Evolutionary conservation across 495 filamentous ascomycete genomes (phyloP).

Genomic region (Lepraria neglecta): DNA sequence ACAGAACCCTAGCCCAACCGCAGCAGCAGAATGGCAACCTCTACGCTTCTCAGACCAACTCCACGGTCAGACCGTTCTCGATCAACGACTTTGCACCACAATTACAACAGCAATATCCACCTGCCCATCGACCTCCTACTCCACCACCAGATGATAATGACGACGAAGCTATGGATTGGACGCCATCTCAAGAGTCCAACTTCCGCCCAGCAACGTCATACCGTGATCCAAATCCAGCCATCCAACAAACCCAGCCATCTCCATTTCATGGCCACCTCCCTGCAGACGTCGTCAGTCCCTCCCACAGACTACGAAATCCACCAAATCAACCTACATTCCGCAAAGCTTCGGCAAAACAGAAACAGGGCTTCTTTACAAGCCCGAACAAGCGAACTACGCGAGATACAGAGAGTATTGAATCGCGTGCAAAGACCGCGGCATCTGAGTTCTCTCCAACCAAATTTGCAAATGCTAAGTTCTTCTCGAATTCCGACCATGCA

Average conservation of each 20-base stretch:
- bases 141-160: slow-evolving; percentile 42
- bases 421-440: slow-evolving; percentile 30
- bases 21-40: neutral
- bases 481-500: slow-evolving; percentile 39
- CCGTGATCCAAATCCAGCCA: slow-evolving; percentile 30
- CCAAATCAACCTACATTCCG: slow-evolving; percentile 45
- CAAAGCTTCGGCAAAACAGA: slow-evolving; percentile 37
- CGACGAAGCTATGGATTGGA: slow-evolving; percentile 72
- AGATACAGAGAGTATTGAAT: slow-evolving; percentile 17
- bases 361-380: slow-evolving; percentile 41
- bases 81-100: slow-evolving; percentile 37
- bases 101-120: slow-evolving; percentile 26
- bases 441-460: slow-evolving; percentile 30
- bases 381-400: slow-evolving; percentile 6
- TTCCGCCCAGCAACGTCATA: slow-evolving; percentile 41
- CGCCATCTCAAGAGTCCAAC: slow-evolving; percentile 50
- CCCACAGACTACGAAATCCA: slow-evolving; percentile 58
- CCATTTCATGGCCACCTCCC: slow-evolving; percentile 60
- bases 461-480: slow-evolving; percentile 49
- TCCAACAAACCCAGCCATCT: slow-evolving; percentile 39
- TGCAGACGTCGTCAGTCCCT: slow-evolving; percentile 56
- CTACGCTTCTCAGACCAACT: slow-evolving; percentile 9
- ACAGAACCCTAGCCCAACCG: slow-evolving; percentile 23
- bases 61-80: slow-evolving; percentile 35
- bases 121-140: slow-evolving; percentile 35